Percentiles rank a stretch among this genome's conserved stretches.
Evolutionary conservation across 1,284 basidiomycete species (phyloP).

Genomic region (Takashimella tepidaria): DNA sequence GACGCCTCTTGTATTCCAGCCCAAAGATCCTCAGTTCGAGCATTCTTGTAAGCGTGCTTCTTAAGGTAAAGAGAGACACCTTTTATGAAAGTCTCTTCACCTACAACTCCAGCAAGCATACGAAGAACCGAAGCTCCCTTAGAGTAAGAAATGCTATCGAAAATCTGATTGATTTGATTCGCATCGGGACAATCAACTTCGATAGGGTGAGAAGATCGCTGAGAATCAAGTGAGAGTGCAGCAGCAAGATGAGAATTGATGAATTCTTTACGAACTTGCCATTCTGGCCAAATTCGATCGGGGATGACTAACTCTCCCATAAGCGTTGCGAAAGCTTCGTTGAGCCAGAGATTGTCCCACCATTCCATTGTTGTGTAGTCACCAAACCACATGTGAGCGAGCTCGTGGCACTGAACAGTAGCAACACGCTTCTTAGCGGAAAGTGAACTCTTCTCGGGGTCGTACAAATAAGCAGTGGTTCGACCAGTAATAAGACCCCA

Average conservation of each 20-base stretch:
- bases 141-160: conserved; percentile 77
- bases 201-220: conserved; percentile 89
- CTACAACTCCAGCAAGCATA: conserved; percentile 86
- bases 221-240: conserved; percentile 78
- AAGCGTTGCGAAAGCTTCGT: conserved; percentile 73
- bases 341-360: conserved; percentile 80
- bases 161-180: conserved; percentile 82
- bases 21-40: conserved; percentile 84
- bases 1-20: conserved; percentile 75
- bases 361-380: conserved; percentile 89
- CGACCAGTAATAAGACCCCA: conserved; percentile 91
- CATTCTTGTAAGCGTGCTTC: conserved; percentile 76
- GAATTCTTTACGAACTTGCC: conserved; percentile 54
- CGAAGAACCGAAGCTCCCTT: conserved; percentile 83
- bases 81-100: conserved; percentile 80
- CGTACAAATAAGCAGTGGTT: conserved; percentile 75
- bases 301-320: conserved; percentile 88
- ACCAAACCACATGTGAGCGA: conserved; percentile 63
- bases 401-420: conserved; percentile 56
- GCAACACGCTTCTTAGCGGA: conserved; percentile 75
- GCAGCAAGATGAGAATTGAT: conserved; percentile 52
- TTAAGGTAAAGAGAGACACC: conserved; percentile 91
- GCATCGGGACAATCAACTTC: conserved; percentile 88
- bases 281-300: conserved; percentile 58
- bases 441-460: conserved; percentile 70